These are phyloP conservation scores for Colletotrichum truncatum DNA, from an alignment of 2,329 filamentous ascomycete genomes.

Conservation along the genomic window DNA sequence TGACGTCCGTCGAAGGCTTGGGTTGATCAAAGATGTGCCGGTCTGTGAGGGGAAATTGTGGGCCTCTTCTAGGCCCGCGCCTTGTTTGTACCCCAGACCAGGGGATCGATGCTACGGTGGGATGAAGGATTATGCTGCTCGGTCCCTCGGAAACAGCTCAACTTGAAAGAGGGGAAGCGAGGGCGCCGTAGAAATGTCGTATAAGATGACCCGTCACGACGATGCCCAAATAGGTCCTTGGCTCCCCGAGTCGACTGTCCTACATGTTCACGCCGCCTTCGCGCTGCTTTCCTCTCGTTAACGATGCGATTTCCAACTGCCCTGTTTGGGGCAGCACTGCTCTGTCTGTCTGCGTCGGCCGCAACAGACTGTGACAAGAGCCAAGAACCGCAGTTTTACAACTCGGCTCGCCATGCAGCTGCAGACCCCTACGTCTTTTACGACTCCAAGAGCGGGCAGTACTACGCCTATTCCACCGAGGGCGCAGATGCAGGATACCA, in stretches of 20 bases:
- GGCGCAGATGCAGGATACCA: conserved; percentile 42
- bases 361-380: background rate
- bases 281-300: background rate
- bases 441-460: conserved; percentile 39
- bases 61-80: background rate
- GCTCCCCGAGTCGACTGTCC: background rate
- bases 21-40: background rate
- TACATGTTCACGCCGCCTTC: background rate
- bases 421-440: conserved; percentile 45
- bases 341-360: background rate
- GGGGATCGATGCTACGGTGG: background rate
- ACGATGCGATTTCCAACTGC: background rate
- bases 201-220: conserved; percentile 1
- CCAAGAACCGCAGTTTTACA: conserved; percentile 41
- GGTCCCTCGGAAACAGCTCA: background rate
- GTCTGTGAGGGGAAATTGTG: conserved; percentile 24
- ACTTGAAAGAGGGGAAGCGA: conserved; percentile 10
- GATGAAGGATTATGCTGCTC: conserved; percentile 1
- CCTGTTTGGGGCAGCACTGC: background rate
- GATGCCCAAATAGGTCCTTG: background rate
- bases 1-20: background rate
- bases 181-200: background rate
- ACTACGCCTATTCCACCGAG: conserved; percentile 47
- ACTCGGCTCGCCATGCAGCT: conserved; percentile 41
- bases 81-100: conserved; percentile 9